Conservation (phyloP, 164 flowering plant genomes). For the Annona cherimola region DNA sequence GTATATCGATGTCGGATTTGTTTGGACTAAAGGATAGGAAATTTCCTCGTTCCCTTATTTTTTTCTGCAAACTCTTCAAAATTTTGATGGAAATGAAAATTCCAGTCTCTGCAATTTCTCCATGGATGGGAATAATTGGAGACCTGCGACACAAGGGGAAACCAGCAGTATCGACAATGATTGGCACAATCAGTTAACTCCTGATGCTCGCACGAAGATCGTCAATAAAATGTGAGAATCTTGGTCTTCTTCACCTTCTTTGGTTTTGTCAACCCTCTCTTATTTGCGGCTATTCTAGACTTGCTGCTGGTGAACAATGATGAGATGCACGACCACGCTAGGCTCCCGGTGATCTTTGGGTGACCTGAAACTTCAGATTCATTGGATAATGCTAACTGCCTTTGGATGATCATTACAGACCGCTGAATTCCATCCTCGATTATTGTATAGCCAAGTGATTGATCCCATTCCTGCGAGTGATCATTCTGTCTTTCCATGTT, state of each 20-base stretch:
- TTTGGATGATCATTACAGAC: too few species aligned
- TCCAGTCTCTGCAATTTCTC: too few species aligned
- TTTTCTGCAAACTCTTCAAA: too few species aligned
- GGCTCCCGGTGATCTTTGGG: background rate
- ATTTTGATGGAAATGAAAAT: too few species aligned
- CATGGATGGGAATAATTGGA: conserved; percentile 11
- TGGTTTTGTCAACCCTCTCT: background rate
- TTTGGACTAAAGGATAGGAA: too few species aligned
- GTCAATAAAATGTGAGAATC: conserved; percentile 22
- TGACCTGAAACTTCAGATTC: background rate
- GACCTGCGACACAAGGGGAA: conserved; percentile 16
- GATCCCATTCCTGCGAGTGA: too few species aligned
- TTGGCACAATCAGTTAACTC: conserved; percentile 12
- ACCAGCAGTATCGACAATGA: conserved; percentile 5
- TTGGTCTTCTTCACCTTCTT: background rate
- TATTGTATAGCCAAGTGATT: too few species aligned
- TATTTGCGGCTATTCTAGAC: background rate
- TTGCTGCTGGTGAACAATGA: background rate
- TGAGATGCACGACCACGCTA: background rate
- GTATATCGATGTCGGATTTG: too few species aligned
- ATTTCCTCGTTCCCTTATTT: too few species aligned
- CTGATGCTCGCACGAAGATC: conserved; percentile 19
- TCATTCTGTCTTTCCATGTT: background rate
- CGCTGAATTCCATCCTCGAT: too few species aligned
- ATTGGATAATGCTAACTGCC: background rate